A percentile compares a stretch with the other conserved stretches of the same genome.
These are phyloP conservation scores for Alternaria rosae DNA, from an alignment of 2,329 filamentous ascomycete species.

Conservation along the genomic window DNA sequence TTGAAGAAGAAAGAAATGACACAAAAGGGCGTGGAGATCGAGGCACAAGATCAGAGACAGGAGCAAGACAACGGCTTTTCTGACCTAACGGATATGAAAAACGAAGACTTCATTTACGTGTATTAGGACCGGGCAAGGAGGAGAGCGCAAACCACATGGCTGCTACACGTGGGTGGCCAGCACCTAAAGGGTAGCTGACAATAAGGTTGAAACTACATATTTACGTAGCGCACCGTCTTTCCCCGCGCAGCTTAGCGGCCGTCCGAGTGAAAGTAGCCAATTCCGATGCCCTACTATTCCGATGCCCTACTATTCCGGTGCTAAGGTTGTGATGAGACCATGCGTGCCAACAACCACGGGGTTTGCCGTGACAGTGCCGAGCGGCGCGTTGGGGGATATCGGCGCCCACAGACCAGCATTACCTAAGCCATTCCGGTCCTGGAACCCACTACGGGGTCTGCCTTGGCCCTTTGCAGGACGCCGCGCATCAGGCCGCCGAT, in stretches of 20 bases:
- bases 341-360: neutral
- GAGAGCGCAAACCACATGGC: neutral
- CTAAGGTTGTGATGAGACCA: neutral
- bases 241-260: neutral
- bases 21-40: constrained; percentile 23
- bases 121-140: neutral
- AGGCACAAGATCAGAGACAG: constrained; percentile 11
- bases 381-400: neutral
- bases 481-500: neutral
- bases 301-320: too few relatives aligned
- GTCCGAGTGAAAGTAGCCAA: neutral
- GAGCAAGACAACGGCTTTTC: constrained; percentile 26
- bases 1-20: constrained; percentile 31
- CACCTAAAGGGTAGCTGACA: neutral
- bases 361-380: neutral
- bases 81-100: constrained; percentile 30
- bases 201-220: neutral
- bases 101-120: constrained; percentile 28
- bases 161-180: neutral
- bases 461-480: neutral
- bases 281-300: too few relatives aligned
- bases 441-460: neutral
- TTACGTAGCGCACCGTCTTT: neutral
- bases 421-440: neutral
- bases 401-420: neutral